These are phyloP conservation scores for Aspergillus sp. DNA, from an alignment of 2,329 filamentous ascomycete genomes.

Conservation along the genomic window DNA sequence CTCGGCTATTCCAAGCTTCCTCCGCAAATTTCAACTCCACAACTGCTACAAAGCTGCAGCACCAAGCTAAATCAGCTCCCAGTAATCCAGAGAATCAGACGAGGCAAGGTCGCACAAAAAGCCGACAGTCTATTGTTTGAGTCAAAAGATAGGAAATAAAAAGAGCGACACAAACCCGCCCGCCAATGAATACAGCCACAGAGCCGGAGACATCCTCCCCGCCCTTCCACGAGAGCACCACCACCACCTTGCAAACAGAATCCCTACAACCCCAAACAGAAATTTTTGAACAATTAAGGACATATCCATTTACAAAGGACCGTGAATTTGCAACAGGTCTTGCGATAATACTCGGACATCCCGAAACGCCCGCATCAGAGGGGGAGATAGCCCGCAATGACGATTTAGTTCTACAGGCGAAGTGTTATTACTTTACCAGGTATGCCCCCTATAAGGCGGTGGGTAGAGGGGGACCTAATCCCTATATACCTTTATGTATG, in stretches of 20 bases:
- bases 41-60: neutral
- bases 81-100: neutral
- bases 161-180: neutral
- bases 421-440: conserved; percentile 51
- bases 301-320: conserved; percentile 44
- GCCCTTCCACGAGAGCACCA: neutral
- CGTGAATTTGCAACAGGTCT: conserved; percentile 49
- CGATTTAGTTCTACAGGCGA: conserved; percentile 46
- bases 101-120: neutral
- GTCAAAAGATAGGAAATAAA: neutral
- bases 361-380: conserved; percentile 37
- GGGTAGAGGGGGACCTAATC: neutral
- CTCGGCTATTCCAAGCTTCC: neutral
- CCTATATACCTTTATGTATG: neutral
- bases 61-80: neutral
- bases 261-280: conserved; percentile 8
- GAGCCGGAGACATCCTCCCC: neutral
- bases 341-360: conserved; percentile 46
- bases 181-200: neutral
- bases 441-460: conserved; percentile 19
- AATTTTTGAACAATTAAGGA: conserved; percentile 34
- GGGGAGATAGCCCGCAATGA: conserved; percentile 40
- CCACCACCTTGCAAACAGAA: neutral
- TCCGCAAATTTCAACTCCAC: neutral
- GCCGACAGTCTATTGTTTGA: neutral